Evolutionary conservation across 2,329 filamentous ascomycete genomes (phyloP).

Genomic region (Cadophora luteo-olivacea): DNA sequence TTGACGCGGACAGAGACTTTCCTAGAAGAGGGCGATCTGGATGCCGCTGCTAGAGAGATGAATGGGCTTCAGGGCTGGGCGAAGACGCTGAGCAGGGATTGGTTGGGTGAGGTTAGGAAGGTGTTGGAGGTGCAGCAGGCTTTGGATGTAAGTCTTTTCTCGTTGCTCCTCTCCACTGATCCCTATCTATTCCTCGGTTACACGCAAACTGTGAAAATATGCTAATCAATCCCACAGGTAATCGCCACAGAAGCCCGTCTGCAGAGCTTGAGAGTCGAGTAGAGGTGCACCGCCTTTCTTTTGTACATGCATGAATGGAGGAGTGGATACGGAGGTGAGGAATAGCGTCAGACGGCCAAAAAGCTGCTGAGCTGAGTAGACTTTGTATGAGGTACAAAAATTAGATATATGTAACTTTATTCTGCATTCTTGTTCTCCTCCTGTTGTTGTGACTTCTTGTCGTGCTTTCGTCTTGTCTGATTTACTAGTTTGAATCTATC

Average conservation of each 20-base stretch:
- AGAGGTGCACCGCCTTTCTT: constrained; percentile 42
- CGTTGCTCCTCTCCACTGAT: no score
- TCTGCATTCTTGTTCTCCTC: background rate
- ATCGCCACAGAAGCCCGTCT: constrained; percentile 90
- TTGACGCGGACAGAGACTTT: constrained; percentile 87
- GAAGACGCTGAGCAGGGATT: constrained; percentile 92
- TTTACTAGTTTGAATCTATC: no score
- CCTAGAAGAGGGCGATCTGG: constrained; percentile 91
- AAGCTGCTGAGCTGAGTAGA: constrained; percentile 13
- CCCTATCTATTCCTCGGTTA: no score
- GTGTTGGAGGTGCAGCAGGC: constrained; percentile 96
- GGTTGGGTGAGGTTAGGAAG: constrained; percentile 88
- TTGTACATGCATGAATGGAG: constrained; percentile 37
- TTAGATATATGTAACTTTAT: constrained; percentile 35
- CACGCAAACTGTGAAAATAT: no score
- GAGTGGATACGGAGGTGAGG: background rate
- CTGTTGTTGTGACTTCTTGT: background rate
- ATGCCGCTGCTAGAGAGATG: constrained; percentile 92
- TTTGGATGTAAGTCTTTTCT: constrained; percentile 82
- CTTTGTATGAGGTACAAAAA: constrained; percentile 33
- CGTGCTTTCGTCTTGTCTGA: no score
- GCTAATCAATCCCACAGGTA: constrained; percentile 59
- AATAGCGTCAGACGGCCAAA: constrained; percentile 15
- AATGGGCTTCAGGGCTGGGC: constrained; percentile 93
- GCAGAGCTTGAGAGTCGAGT: constrained; percentile 86